Conservation (phyloP, 495 filamentous ascomycete species). For the Neurospora sp. region DNA sequence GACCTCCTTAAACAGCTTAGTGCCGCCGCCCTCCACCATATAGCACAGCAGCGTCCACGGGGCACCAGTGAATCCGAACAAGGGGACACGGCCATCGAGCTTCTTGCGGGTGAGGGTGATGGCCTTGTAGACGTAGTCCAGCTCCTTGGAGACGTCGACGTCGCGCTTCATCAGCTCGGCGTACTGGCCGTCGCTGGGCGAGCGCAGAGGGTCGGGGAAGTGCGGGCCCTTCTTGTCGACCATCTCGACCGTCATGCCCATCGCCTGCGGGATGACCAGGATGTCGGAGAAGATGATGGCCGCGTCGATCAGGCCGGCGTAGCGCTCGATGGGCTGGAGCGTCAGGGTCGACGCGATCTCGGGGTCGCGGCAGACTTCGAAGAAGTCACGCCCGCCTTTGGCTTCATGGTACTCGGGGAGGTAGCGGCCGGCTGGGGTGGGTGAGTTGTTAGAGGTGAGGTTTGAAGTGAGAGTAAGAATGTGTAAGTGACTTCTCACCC, state of each 20-base stretch:
- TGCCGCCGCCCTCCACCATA: conserved; percentile 96
- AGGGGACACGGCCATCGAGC: conserved; percentile 73
- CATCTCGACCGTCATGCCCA: conserved; percentile 98
- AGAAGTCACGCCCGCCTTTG: conserved; percentile 85
- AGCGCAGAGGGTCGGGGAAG: conserved; percentile 74
- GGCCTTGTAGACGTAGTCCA: conserved; percentile 91
- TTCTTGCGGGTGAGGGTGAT: conserved; percentile 87
- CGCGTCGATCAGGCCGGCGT: conserved; percentile 80
- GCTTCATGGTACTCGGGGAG: conserved; percentile 95
- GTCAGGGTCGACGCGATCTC: conserved; percentile 88
- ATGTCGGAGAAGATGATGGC: conserved; percentile 99
- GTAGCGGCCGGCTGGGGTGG: conserved; percentile 74
- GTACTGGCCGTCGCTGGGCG: conserved; percentile 73
- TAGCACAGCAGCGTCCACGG: conserved; percentile 96
- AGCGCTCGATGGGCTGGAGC: conserved; percentile 88
- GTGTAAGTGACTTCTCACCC: conserved; percentile 41
- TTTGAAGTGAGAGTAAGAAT: background rate
- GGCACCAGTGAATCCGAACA: conserved; percentile 96
- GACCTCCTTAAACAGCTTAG: conserved; percentile 77
- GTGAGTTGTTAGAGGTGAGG: conserved; percentile 6
- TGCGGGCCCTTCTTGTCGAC: conserved; percentile 89
- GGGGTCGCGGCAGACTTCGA: conserved; percentile 87
- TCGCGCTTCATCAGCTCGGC: conserved; percentile 59
- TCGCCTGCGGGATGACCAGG: conserved; percentile 90
- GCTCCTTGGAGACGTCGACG: conserved; percentile 72